phyloP scores from a whole-genome alignment of 768 basidiomycete genomes.

The Lactifluus piperatus region DNA sequence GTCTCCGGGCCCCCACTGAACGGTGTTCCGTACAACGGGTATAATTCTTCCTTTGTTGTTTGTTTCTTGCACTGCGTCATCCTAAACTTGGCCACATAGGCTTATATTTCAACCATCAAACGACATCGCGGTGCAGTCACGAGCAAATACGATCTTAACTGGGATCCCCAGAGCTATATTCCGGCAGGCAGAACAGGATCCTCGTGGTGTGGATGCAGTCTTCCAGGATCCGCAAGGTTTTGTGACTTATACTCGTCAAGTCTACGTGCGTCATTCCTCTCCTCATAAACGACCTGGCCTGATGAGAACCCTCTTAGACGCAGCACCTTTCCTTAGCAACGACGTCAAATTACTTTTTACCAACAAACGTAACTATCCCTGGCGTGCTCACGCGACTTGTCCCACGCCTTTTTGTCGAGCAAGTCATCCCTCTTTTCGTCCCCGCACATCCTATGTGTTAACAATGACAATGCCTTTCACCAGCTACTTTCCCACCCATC shows the following conservation, averaged over 20 bases:
- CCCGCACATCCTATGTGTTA: not conserved
- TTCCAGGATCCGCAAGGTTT: slow-evolving; percentile 46
- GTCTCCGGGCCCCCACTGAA: slow-evolving; percentile 39
- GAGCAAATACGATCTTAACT: slow-evolving; percentile 40
- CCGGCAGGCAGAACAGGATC: slow-evolving; percentile 36
- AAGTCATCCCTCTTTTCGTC: slow-evolving; percentile 23
- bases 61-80: not conserved
- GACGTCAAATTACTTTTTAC: slow-evolving; percentile 50
- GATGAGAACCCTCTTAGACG: slow-evolving; percentile 30
- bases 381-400: slow-evolving; percentile 35
- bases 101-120: slow-evolving; percentile 17
- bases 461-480: slow-evolving; percentile 2
- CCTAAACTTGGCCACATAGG: not conserved
- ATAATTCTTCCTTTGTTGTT: slow-evolving; percentile 15
- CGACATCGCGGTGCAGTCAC: slow-evolving; percentile 42
- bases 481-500: not conserved
- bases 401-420: slow-evolving; percentile 54
- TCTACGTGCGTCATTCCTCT: slow-evolving; percentile 36
- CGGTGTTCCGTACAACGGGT: slow-evolving; percentile 56
- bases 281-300: not conserved
- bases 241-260: slow-evolving; percentile 37
- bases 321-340: slow-evolving; percentile 51
- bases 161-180: slow-evolving; percentile 56
- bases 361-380: slow-evolving; percentile 30
- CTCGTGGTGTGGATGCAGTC: slow-evolving; percentile 34